Percentiles rank a stretch among this genome's conserved stretches.
Evolutionary conservation across 768 basidiomycete species (phyloP).

Genomic region (Leccinum pellstonianum): DNA sequence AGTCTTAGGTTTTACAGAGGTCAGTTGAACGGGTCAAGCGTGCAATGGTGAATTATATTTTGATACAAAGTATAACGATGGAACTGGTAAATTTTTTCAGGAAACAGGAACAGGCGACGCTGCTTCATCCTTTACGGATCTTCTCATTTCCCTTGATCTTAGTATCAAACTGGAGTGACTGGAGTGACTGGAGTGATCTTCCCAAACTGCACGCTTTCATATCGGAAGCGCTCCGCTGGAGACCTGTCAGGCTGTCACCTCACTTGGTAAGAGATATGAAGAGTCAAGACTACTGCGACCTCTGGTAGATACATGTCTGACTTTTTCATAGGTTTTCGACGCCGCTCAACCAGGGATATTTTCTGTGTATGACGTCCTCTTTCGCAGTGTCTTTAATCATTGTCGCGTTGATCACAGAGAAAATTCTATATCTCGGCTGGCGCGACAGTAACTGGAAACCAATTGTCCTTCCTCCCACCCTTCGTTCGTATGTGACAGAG

Average conservation of each 20-base stretch:
- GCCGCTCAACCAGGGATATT: slow-evolving; percentile 62
- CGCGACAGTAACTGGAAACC: slow-evolving; percentile 18
- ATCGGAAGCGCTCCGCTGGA: slow-evolving; percentile 39
- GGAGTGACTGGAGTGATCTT: slow-evolving; percentile 33
- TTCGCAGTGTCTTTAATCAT: slow-evolving; percentile 26
- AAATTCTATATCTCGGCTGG: slow-evolving; percentile 26
- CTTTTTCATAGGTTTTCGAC: slow-evolving; percentile 42
- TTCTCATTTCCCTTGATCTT: neutral
- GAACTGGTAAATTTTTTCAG: slow-evolving; percentile 5
- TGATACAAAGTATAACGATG: neutral
- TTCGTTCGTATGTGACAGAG: neutral
- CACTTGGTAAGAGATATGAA: slow-evolving; percentile 18
- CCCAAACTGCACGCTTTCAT: slow-evolving; percentile 39
- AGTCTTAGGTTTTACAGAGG: slow-evolving; percentile 45
- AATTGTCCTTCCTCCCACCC: slow-evolving; percentile 12
- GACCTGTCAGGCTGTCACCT: slow-evolving; percentile 26
- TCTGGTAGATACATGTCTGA: neutral
- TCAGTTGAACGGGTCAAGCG: slow-evolving; percentile 43
- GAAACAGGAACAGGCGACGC: slow-evolving; percentile 3
- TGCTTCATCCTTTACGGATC: slow-evolving; percentile 34
- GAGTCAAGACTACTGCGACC: no score
- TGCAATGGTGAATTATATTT: slow-evolving; percentile 37
- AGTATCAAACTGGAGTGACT: slow-evolving; percentile 40
- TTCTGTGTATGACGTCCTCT: slow-evolving; percentile 43
- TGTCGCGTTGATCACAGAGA: slow-evolving; percentile 5